A percentile compares a stretch with the other conserved stretches of the same genome.
These are phyloP conservation scores for Verticillium nubilum DNA, from an alignment of 2,329 filamentous ascomycete species.

Conservation along the genomic window DNA sequence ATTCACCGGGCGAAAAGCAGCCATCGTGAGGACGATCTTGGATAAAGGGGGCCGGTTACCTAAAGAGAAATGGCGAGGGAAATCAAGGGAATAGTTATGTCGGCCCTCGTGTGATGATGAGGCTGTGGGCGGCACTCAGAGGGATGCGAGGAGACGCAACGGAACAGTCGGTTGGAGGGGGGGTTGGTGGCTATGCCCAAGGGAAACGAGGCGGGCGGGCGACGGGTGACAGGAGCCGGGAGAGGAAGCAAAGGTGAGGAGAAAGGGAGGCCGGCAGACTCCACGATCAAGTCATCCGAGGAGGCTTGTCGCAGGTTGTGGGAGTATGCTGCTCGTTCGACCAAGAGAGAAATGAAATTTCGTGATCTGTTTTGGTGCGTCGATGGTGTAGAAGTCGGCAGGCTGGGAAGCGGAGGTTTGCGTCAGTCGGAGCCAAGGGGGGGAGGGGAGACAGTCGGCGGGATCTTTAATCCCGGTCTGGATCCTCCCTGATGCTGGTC, in stretches of 20 bases:
- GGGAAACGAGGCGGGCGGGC: background rate
- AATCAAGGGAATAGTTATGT: background rate
- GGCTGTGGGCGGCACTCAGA: slow-evolving; percentile 3
- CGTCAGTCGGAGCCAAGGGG: background rate
- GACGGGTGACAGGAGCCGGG: background rate
- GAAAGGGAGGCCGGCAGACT: background rate
- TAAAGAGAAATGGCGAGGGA: slow-evolving; percentile 16
- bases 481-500: background rate
- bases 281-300: slow-evolving; percentile 11
- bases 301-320: background rate
- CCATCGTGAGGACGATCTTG: slow-evolving; percentile 31
- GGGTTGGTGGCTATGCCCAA: background rate
- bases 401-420: slow-evolving; percentile 1
- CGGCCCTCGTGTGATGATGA: slow-evolving; percentile 2
- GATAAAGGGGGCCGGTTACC: no score
- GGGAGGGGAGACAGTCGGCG: background rate
- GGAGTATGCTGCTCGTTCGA: background rate
- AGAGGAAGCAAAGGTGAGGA: background rate
- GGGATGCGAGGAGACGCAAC: slow-evolving; percentile 1
- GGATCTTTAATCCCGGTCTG: slow-evolving; percentile 8
- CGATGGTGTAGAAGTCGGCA: background rate
- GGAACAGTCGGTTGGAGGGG: background rate
- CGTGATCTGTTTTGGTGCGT: background rate
- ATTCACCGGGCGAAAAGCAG: slow-evolving; percentile 44
- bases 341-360: background rate